Base-by-base conservation (phyloP, 2,329 filamentous ascomycete species). In the Alternaria metachromatica region DNA sequence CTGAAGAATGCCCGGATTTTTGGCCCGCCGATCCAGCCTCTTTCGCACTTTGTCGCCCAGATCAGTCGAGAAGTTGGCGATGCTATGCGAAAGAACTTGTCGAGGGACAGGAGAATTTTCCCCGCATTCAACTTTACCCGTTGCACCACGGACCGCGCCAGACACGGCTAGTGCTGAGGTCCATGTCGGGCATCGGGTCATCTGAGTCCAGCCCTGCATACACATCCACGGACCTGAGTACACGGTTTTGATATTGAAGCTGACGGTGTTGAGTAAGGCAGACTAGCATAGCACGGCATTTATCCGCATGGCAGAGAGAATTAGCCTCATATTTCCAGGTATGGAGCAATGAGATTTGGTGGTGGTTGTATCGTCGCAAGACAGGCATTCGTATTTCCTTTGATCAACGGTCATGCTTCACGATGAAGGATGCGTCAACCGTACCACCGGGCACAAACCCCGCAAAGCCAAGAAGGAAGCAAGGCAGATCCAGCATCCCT, bases 401-500 rank as follows among this genome's bases (percentile, higher is more conserved):
- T 53, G 54, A 49, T 51, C 33, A 46, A 49, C 45, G 45, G 54
- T 51, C 44, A 50, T 58, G 54, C 49, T 53, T 41, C 28, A 55
- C 21, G 9, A 13, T 43, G n/a, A 46, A 64, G 57, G 61, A 64
- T 60, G 26, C n/a, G 37, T 48, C 46, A 49, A 43, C 57, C 51
- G 48, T 18, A 20, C 20, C 20, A 26, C 18, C 23, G 45, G 37
- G 26, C 43, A 54, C 20, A 46, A 37, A 63, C 70, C 68, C 69
- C 71, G 68, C 63, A 63, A 55, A 65, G 72, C 72, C 72, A 71
- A 75, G 72, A 20, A 63, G 63, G 59, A 41, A 65, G 62, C 58
- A 55, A 55, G 54, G 23, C 55, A 25, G 33, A 20, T 30, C 25
- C 30, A 44, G 54, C 26, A 58, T 44, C 41, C 21, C 15, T 33